Percentiles rank a stretch among this genome's conserved stretches.
These are phyloP conservation scores for Sarocladiaceae sp. DNA, from an alignment of 2,329 filamentous ascomycete species.

Conservation along the genomic window DNA sequence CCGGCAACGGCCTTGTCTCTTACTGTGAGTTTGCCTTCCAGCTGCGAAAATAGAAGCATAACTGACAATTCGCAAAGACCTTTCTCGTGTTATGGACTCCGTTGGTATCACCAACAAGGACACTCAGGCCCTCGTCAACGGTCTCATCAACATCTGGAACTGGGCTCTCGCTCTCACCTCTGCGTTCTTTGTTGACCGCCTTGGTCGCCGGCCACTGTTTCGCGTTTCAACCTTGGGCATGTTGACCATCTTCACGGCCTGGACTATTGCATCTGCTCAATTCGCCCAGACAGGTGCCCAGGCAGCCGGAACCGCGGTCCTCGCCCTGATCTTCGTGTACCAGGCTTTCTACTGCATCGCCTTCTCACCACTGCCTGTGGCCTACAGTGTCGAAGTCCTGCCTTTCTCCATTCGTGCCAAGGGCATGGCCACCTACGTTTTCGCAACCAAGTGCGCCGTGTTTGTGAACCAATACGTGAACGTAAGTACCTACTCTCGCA, in stretches of 20 bases:
- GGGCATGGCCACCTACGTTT: conserved; percentile 26
- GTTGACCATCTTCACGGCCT: conserved; percentile 32
- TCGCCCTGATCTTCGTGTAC: conserved; percentile 39
- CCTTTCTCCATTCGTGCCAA: conserved; percentile 38
- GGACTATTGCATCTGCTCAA: conserved; percentile 35
- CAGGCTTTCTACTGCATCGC: conserved; percentile 37
- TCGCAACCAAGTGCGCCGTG: conserved; percentile 22
- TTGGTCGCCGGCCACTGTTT: conserved; percentile 34
- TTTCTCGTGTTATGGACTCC: conserved; percentile 34
- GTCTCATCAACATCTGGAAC: conserved; percentile 36
- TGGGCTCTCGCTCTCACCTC: conserved; percentile 35
- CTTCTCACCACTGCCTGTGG: conserved; percentile 38
- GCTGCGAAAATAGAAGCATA: conserved; percentile 29
- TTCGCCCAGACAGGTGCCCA: conserved; percentile 27
- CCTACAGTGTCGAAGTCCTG: conserved; percentile 37
- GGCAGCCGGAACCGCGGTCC: conserved; percentile 27
- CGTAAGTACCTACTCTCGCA: conserved; percentile 34
- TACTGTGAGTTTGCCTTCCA: conserved; percentile 21
- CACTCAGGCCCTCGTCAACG: conserved; percentile 36
- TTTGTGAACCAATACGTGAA: conserved; percentile 37
- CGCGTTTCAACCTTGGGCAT: conserved; percentile 31
- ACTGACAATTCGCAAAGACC: conserved; percentile 39
- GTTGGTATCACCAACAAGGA: conserved; percentile 31
- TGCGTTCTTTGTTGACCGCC: conserved; percentile 29
- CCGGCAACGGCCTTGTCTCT: conserved; percentile 36